These are phyloP conservation scores for Citrus sinensis DNA, from an alignment of 345 rosid species.

Conservation along the genomic window DVS_A1.0 CM039166.1:13960501-13961000, in stretches of 20 bases:
- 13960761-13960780: background rate
- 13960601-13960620: conserved; percentile 44
- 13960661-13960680: background rate
- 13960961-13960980: background rate
- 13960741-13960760: conserved; percentile 61
- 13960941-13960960: background rate
- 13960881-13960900: conserved; percentile 71
- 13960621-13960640: background rate
- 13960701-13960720: conserved; percentile 47
- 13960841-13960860: conserved; percentile 66
- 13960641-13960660: background rate
- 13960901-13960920: conserved; percentile 58
- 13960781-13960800: background rate
- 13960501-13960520: background rate
- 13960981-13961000: background rate
- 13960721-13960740: conserved; percentile 85
- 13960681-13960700: background rate
- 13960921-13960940: background rate
- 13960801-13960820: background rate
- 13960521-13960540: background rate
- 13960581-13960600: conserved; percentile 58
- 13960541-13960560: conserved; percentile 11
- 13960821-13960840: background rate
- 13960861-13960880: conserved; percentile 62
- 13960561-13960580: conserved; percentile 43